Evolutionary conservation across 345 rosid species (phyloP), one percentile per base, ranked within the genome.

Genomic region (Capsella bursapastoris): DNA sequence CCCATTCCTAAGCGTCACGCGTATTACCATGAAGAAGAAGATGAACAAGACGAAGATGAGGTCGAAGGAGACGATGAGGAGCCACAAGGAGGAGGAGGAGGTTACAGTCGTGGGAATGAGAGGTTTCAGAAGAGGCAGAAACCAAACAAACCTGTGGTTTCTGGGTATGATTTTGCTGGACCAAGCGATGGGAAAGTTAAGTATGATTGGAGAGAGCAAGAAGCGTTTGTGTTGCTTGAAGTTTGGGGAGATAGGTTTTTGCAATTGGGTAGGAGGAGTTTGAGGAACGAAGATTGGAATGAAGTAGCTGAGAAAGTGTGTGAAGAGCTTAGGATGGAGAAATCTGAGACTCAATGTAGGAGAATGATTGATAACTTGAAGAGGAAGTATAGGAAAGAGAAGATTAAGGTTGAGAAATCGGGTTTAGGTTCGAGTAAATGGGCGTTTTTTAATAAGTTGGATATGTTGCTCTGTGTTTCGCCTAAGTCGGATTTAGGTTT

Each of bases 231-330:
- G 65, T 80, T 92, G 71, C 79, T 93, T 10, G 96, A 96, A 41
- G 86, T 96, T 12, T 96, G 97, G 99, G 97, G 98, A 3, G 98
- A 92, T 16, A 85, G 88, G 48, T 92, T 90, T 70, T 76, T 96
- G 79, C 91, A 87, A 64, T 86, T 84, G 64, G 95, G 97, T 71
- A 85, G 96, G 66, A 96, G 89, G 84, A 96, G 99, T 68, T 86
- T 96, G 40, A 86, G 96, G 9, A 87, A 89, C 28, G 97, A 96
- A 50, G 99, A 92, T 67, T 96, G 98, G 99, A 88, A 86, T 65
- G 94, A 90, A 71, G 99, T 96, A 40, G 88, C 96, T 25, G 97
- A 96, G 84, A 96, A 89, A 84, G 99, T 90, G 31, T 87, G 96
- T 9, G 90, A 88, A 35, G 88, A 79, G 35, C 89, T 96, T 1